Evolutionary conservation across 2,329 filamentous ascomycete genomes (phyloP).

Genomic region (Arthrobotrys iridis): DNA sequence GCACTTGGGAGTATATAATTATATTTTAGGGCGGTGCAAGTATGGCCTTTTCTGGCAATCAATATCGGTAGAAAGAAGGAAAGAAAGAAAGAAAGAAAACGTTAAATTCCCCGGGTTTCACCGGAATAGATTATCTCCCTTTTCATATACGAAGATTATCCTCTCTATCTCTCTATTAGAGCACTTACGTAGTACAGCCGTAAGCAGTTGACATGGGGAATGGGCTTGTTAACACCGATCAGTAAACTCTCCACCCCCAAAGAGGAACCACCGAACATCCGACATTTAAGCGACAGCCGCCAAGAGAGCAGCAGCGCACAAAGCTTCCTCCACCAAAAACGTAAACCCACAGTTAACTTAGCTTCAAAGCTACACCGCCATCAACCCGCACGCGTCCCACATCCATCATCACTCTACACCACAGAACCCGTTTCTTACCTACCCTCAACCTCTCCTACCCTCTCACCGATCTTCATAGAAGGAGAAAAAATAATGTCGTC

Average conservation of each 20-base stretch:
- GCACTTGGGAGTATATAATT: too few species aligned
- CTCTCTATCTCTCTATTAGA: too few species aligned
- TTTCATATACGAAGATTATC: too few species aligned
- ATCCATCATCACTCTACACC: neutral
- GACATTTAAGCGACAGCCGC: neutral
- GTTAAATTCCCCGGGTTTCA: too few species aligned
- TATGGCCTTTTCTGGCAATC: neutral
- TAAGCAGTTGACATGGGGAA: neutral
- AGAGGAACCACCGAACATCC: too few species aligned
- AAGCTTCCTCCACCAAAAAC: too few species aligned
- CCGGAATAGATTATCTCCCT: too few species aligned
- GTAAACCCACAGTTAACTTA: too few species aligned
- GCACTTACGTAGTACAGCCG: neutral
- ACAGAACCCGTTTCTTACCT: neutral
- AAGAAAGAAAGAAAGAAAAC: too few species aligned
- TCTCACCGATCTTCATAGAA: neutral
- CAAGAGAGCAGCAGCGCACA: neutral
- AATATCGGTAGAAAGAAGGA: too few species aligned
- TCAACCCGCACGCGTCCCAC: conserved; percentile 30
- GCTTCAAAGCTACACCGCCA: conserved; percentile 10
- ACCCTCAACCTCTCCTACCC: neutral
- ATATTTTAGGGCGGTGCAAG: neutral
- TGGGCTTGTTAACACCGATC: neutral
- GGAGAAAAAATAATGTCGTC: conserved; percentile 32
- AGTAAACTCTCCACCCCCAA: neutral